Evolutionary conservation across 192 early-diverging fungal genomes (phyloP), one percentile per base, ranked within the genome.

Genomic region (Allomyces arbusculus): DNA sequence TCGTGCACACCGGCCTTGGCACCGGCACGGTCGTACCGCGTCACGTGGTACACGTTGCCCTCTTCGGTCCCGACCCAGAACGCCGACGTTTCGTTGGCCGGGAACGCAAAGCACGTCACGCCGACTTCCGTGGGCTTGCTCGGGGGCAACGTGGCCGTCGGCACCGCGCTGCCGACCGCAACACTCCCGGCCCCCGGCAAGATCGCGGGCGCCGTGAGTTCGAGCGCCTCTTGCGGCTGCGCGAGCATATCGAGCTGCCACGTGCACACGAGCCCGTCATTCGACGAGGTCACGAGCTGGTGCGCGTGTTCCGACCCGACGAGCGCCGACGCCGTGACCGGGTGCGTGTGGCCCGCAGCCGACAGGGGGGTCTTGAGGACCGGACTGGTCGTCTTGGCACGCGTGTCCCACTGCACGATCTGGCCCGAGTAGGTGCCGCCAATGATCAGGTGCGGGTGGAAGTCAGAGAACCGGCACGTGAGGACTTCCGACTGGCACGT

Each of bases 241-340:
- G 90, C 89, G n/a, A 97, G 78, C 91, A 94, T 95, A 74, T 99
- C 95, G 69, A 97, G 76, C 73, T 90, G 88, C 97, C 97, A 99
- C 40, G 90, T 80, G 74, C 95, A 97, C 19, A 97, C 86, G 64
- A 91, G 76, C 10, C 97, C 97, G 75, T 99, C 97, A n/a, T 91
- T 94, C 63, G 87, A 89, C 23, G 88, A 91, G 55, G 88, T 88
- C 33, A 99, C 78, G 43, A 99, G 75, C 73, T 92, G 86, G 74
- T 97, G 91, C 5, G 94, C 94, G 71, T 97, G 95, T 61, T 92
- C 88, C 12, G 92, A 94, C 25, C 95, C 97, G 16, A 95, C 88
- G 69, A 97, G 85, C 44, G 80, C 78, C 68, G 97, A 78, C 3
- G 89, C 83, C 67, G 91, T 94, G 19, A 99, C 88, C 0, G 97